Base-by-base conservation (phyloP, 371 early-diverging fungal genomes). In the Hamiltosporidium tvaerminnensis region DNA sequence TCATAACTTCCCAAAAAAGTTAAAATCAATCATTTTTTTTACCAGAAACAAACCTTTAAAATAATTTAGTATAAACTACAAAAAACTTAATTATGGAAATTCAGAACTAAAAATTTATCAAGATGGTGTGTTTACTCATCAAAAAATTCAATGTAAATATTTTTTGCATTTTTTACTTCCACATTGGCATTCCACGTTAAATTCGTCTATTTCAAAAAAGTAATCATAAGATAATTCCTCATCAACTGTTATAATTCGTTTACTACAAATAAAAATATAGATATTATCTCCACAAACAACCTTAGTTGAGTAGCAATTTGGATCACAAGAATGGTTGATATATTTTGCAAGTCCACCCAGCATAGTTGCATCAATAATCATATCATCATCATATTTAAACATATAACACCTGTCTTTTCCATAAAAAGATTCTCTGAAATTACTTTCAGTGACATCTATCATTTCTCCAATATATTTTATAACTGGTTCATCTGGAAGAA, bases 181-280 rank as follows among this genome's bases (percentile, higher is more conserved):
- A 49, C 49, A 49, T n/a, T 14, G 16, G 23, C 49, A 49, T 49
- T 23, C 4, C 23, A 16, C 54, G 2, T 30, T 48, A n/a, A 31
- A 31, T 30, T 5, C 16, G 1, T 30, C 56, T 0, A 41, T 30
- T 10, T 10, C 31, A 30, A 61, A 59, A 41, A 33, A 23, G 38
- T 70, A 70, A 47, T 70, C 47, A 39, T 65, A 65, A n/a, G 66
- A 59, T 7, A 70, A 47, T 37, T 70, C 71, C 35, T 70, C 67
- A 30, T 44, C 64, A 16, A 33, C 10, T 37, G 4, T 4, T 33
- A 70, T 67, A 38, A 50, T 35, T 23, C 61, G 35, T 33, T 33
- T 50, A 16, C 64, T 33, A 54, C 54, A 59, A 35, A 64, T 71
- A 2, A 39, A 30, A 1, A 70, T 37, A 39, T 9, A 3, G 9